These are phyloP conservation scores for Coccomyxa sp. DNA, from an alignment of 139 green algal genomes.

Conservation along the genomic window DNA sequence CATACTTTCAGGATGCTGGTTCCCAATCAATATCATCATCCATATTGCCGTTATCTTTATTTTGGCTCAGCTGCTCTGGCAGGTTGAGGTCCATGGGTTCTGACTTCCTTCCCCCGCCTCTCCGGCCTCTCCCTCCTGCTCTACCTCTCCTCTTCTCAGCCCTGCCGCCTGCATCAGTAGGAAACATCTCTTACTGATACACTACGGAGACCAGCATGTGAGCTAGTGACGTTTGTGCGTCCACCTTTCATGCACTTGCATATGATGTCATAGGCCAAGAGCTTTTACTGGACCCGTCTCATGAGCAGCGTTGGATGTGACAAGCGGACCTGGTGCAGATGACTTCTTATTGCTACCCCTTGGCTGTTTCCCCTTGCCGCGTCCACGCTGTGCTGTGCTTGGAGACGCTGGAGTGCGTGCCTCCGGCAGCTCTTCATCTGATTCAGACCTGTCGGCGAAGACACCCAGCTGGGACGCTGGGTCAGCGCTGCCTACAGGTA, in stretches of 20 bases:
- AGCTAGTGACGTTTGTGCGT: background rate
- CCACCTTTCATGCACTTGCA: background rate
- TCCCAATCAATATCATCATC: too few relatives aligned
- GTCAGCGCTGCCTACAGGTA: background rate
- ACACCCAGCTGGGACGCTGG: background rate
- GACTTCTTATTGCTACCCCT: background rate
- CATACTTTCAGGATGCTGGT: too few relatives aligned
- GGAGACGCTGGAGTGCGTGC: too few relatives aligned
- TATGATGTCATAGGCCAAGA: background rate
- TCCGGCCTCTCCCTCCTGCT: too few relatives aligned
- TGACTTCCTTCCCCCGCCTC: too few relatives aligned
- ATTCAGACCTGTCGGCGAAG: background rate
- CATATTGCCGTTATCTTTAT: too few relatives aligned
- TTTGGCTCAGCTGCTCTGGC: too few relatives aligned
- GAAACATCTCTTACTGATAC: background rate
- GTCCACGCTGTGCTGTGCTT: background rate
- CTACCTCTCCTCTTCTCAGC: too few relatives aligned
- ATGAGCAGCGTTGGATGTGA: background rate
- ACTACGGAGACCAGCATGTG: background rate
- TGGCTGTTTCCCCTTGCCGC: background rate
- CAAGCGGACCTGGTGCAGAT: background rate
- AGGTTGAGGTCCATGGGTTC: too few relatives aligned
- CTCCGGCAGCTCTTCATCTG: background rate
- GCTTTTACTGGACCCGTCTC: background rate
- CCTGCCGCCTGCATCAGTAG: background rate